Evolutionary conservation across 1,139 yeast genomes (phyloP).

Genomic region (Kodamaea anthophila): DNA sequence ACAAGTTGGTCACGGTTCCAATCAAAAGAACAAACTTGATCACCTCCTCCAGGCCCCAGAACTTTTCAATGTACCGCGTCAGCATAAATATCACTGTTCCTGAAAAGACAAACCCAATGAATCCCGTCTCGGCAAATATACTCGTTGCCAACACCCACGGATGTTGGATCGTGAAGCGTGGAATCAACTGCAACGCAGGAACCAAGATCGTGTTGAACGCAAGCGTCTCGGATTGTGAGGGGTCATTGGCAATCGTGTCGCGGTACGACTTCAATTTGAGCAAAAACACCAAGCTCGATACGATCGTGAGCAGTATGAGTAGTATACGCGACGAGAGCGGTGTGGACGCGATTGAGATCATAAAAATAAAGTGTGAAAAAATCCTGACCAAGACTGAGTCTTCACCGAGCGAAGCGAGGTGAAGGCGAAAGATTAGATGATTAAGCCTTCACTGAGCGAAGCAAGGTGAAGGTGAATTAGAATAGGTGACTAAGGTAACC

Average conservation of each 20-base stretch:
- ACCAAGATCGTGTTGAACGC: constrained; percentile 38
- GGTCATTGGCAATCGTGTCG: constrained; percentile 5
- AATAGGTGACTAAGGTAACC: too few relatives aligned
- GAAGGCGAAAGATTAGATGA: too few relatives aligned
- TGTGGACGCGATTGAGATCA: constrained; percentile 1
- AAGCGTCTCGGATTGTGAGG: constrained; percentile 2
- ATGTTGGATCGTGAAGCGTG: constrained; percentile 49
- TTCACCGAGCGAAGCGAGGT: too few relatives aligned
- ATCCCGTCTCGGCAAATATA: constrained; percentile 61
- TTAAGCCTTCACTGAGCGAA: too few relatives aligned
- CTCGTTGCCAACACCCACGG: constrained; percentile 79
- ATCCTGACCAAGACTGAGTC: too few relatives aligned
- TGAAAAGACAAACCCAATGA: constrained; percentile 47
- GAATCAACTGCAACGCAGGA: constrained; percentile 67
- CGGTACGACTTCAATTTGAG: constrained; percentile 20
- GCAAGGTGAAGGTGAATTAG: too few relatives aligned
- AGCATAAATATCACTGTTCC: constrained; percentile 47
- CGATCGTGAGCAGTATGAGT: constrained; percentile 18
- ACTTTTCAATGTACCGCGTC: constrained; percentile 43
- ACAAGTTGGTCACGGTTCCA: constrained; percentile 45
- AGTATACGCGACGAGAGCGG: constrained; percentile 10
- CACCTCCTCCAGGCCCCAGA: constrained; percentile 58
- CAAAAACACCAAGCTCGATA: constrained; percentile 22
- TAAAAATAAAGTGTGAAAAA: too few relatives aligned
- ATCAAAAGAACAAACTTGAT: constrained; percentile 52